Base-by-base conservation (phyloP, 805 yeast genomes). In the Candida schatavii region DNA sequence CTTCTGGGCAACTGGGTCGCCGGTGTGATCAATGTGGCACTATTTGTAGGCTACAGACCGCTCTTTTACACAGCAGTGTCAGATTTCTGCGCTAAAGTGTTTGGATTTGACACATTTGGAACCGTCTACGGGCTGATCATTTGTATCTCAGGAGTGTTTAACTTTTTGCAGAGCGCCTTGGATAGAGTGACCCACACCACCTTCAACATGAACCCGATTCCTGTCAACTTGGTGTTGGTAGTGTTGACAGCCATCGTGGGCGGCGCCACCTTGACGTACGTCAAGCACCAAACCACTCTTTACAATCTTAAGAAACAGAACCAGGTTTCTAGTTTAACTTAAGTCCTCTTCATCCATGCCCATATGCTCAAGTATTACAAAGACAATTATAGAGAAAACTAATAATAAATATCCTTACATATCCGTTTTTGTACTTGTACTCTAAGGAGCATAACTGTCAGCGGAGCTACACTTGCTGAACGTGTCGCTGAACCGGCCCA, bases 41-140 rank as follows among this genome's bases (percentile, higher is more conserved):
- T 77, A 15, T 77, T 77, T 54, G 81, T 75, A 28, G 68, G 66
- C 28, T 77, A 72, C 62, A 67, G 83, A 55, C 83, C 82, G 28
- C 75, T 77, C 49, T 77, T 75, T 58, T 77, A 77, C 54, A 77
- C 83, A n/a, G 66, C 79, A 2, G 62, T 77, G 29, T 71, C 78
- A 3, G 83, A 77, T 53, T 74, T 68, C 52, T 77, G 82, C 52
- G 81, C 85, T 21, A 81, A 81, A 56, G 81, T 76, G 37, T 81
- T 79, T 56, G 84, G 85, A 1, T 72, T 75, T 48, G 81, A 77
- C 51, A 76, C 83, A 9, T 75, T 78, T 55, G 83, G 85, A 30
- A 74, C 80, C 1, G 72, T 78, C 22, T 78, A 78, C 50, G 82
- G 82, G n/a, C 59, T 77, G 15, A 74, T 77, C 25, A 75, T 77